A percentile compares a stretch with the other conserved stretches of the same genome.
Conservation (phyloP, 805 yeast genomes). For the Vanderwaltozyma polyspora region DNA sequence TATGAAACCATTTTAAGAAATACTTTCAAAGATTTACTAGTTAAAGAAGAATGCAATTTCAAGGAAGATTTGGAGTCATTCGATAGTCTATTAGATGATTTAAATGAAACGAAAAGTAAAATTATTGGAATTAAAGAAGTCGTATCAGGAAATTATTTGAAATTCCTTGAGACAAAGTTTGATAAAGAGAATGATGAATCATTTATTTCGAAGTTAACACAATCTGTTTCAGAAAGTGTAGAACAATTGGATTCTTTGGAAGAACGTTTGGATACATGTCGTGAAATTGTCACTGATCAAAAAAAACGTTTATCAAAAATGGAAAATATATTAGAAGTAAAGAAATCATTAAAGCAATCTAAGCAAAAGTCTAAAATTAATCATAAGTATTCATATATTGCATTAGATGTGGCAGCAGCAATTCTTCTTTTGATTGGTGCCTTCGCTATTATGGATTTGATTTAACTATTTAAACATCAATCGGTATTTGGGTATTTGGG, state of each 20-base stretch:
- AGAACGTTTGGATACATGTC: constrained; percentile 16
- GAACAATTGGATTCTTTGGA: constrained; percentile 22
- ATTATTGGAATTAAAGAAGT: constrained; percentile 18
- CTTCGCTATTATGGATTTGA: too few relatives aligned
- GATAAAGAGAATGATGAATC: constrained; percentile 18
- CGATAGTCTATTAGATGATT: constrained; percentile 13
- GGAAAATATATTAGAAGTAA: constrained; percentile 12
- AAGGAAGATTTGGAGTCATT: constrained; percentile 21
- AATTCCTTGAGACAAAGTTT: constrained; percentile 21
- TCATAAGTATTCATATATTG: constrained; percentile 9
- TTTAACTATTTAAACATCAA: too few relatives aligned
- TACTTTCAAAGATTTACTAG: constrained; percentile 13
- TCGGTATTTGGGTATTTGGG: too few relatives aligned
- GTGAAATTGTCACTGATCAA: constrained; percentile 12
- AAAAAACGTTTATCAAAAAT: constrained; percentile 20
- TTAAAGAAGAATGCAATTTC: constrained; percentile 20
- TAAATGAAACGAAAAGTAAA: constrained; percentile 22
- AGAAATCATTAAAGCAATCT: constrained; percentile 7
- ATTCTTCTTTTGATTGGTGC: background rate
- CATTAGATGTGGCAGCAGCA: constrained; percentile 5
- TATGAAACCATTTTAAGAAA: constrained; percentile 18
- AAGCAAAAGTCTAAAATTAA: constrained; percentile 10
- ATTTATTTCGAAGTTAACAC: constrained; percentile 11
- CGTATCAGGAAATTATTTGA: constrained; percentile 22
- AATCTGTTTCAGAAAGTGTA: constrained; percentile 9